Evolutionary conservation across 441 rosid genomes (phyloP).

Genomic region (Adansonia rubrostipa): DNA sequence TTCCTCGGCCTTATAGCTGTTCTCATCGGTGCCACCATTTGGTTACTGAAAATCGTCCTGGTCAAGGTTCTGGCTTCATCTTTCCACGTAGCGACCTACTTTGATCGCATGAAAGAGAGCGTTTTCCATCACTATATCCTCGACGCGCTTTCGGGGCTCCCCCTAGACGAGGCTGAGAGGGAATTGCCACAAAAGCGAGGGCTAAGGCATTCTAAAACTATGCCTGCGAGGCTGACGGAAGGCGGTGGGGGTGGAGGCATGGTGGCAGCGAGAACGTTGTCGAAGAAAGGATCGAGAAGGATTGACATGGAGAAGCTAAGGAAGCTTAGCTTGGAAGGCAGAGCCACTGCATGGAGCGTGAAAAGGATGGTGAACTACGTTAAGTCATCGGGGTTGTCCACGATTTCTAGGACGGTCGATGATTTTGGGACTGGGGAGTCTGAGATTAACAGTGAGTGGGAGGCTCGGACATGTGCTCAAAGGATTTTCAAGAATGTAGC

Average conservation of each 20-base stretch:
- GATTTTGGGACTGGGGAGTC: conserved; percentile 25
- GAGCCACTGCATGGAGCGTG: conserved; percentile 35
- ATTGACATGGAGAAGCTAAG: conserved; percentile 39
- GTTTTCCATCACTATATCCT: conserved; percentile 34
- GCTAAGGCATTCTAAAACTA: conserved; percentile 11
- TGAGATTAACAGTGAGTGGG: conserved; percentile 32
- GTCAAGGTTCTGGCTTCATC: conserved; percentile 30
- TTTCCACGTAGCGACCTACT: conserved; percentile 39
- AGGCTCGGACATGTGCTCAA: conserved; percentile 32
- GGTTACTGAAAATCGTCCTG: conserved; percentile 32
- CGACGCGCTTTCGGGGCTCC: conserved; percentile 20
- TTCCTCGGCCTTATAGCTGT: conserved; percentile 25
- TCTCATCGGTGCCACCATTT: conserved; percentile 35
- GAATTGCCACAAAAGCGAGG: neutral
- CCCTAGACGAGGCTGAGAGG: conserved; percentile 19
- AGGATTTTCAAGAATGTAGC: conserved; percentile 37
- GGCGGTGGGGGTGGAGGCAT: neutral
- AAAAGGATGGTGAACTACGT: conserved; percentile 32
- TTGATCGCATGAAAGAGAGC: conserved; percentile 37
- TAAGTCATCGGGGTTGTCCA: conserved; percentile 35
- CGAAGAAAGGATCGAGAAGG: conserved; percentile 30
- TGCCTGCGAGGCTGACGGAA: conserved; percentile 30
- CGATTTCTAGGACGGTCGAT: conserved; percentile 38
- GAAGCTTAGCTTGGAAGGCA: conserved; percentile 31
- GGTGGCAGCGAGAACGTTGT: neutral